Percentiles rank a stretch among this genome's conserved stretches.
phyloP scores from a whole-genome alignment of 768 basidiomycete species.

The Auricularia cornea region DNA sequence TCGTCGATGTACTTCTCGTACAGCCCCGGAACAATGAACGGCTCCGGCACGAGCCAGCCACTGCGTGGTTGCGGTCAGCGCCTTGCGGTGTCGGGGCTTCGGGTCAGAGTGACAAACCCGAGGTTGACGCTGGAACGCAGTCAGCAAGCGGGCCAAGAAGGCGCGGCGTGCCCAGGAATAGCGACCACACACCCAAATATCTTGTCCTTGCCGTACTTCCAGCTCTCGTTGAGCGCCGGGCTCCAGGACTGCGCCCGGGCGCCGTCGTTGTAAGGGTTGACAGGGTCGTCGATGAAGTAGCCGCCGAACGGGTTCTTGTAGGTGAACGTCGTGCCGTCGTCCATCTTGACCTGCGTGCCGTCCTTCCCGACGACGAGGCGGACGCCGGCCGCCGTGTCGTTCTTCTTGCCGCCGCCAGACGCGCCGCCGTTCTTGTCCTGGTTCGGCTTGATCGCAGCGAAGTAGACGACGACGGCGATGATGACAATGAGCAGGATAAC shows the following conservation, averaged over 20 bases:
- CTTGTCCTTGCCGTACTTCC: constrained; percentile 64
- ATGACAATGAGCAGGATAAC: constrained; percentile 47
- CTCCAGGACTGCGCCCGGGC: constrained; percentile 78
- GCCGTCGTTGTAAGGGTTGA: constrained; percentile 76
- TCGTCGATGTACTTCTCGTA: constrained; percentile 56
- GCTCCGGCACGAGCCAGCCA: constrained; percentile 90
- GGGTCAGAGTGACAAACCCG: constrained; percentile 33
- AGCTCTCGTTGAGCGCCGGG: constrained; percentile 77
- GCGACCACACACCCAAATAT: constrained; percentile 46
- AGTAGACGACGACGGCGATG: constrained; percentile 57
- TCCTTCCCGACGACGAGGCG: constrained; percentile 57
- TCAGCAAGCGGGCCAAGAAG: neutral
- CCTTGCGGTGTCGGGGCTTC: neutral
- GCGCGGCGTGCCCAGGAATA: neutral
- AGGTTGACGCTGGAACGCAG: constrained; percentile 58
- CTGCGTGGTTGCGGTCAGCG: constrained; percentile 14
- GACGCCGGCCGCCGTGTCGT: constrained; percentile 8
- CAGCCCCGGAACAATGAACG: constrained; percentile 57
- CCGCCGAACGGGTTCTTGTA: constrained; percentile 84
- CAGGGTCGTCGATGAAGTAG: constrained; percentile 77
- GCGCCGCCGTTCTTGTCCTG: constrained; percentile 10
- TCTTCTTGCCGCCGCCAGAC: neutral
- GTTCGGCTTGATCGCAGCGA: constrained; percentile 48
- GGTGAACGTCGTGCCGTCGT: constrained; percentile 75
- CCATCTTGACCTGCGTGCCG: constrained; percentile 68